Evolutionary conservation across 2,329 filamentous ascomycete genomes (phyloP), one percentile per base, ranked within the genome.

Genomic region (Fusarium bactridioides): DNA sequence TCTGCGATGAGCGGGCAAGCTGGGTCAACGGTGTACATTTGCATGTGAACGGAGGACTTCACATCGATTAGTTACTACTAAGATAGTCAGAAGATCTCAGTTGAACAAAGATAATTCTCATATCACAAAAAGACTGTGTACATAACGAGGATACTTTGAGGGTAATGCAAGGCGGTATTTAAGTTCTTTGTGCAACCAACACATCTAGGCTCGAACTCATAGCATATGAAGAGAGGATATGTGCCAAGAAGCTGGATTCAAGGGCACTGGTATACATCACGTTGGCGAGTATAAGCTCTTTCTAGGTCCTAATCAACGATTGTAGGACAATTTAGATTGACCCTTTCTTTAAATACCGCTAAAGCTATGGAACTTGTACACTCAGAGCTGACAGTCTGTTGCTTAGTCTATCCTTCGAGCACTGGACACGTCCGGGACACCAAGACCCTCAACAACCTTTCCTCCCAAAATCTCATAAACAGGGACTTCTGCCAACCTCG

Each of bases 401-500:
- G 1, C n/a, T 25, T 3, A 53, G 7, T 53, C 48, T 21, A 53
- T 53, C 2, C 56, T 37, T 6, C 56, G 48, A n/a, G 56, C 56
- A 33, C 56, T 60, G 1, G 56, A 60, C 2, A 60, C 56, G 1
- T 60, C 56, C 18, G 56, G 56, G 4, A 60, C 45, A 2, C 56
- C 45, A 21, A 60, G 12, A 7, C 56, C 56, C 35, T 60, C 25
- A 2, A 60, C 45, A 23, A 60, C 56, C 35, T 60, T 60, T 21
- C 21, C 56, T 4, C 56, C 45, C 4, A 60, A 1, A 4, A 60
- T 33, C 23, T 60, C 44, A 40, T 60, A 60, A 0, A 53, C 45
- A 1, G 56, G 56, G 0, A 60, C 38, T 27, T 60, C 35, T 11
- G 56, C 56, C 25, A 60, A 15, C n/a, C 56, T 13, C 7, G 56